Percentiles rank a stretch among this genome's conserved stretches.
phyloP scores from a whole-genome alignment of 2,329 filamentous ascomycete genomes.

The Pyrenochaeta sp. region DNA sequence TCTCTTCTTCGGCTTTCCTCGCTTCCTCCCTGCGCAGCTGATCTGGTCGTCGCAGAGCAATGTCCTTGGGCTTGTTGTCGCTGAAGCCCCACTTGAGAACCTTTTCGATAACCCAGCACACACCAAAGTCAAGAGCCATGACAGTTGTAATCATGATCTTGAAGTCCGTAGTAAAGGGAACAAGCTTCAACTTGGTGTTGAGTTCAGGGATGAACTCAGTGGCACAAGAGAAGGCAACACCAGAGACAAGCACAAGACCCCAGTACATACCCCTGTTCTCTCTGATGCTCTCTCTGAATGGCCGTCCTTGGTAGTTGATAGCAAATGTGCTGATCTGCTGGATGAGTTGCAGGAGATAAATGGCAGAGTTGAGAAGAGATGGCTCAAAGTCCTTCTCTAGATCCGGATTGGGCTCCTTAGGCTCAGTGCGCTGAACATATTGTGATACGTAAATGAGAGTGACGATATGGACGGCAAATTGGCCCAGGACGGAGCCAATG shows the following conservation, averaged over 20 bases:
- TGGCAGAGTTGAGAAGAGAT: conserved; percentile 92
- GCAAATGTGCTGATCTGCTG: conserved; percentile 99
- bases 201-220: conserved; percentile 96
- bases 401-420: conserved; percentile 74
- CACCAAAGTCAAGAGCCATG: conserved; percentile 87
- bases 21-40: conserved; percentile 79
- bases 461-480: conserved; percentile 94
- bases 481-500: conserved; percentile 94
- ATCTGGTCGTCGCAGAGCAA: conserved; percentile 84
- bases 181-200: conserved; percentile 90
- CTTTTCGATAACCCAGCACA: conserved; percentile 88
- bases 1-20: conserved; percentile 68
- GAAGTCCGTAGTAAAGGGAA: conserved; percentile 89
- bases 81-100: conserved; percentile 84
- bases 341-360: conserved; percentile 96
- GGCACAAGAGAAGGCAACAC: conserved; percentile 90
- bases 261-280: conserved; percentile 99
- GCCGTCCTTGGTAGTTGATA: conserved; percentile 98
- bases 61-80: conserved; percentile 92
- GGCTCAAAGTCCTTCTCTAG: conserved; percentile 94
- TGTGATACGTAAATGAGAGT: conserved; percentile 94
- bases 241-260: conserved; percentile 88
- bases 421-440: conserved; percentile 84
- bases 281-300: conserved; percentile 93
- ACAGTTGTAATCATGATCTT: conserved; percentile 81